Base-by-base conservation (phyloP, 108 stramenopile species). In the Skeletonema marinoi region DNA sequence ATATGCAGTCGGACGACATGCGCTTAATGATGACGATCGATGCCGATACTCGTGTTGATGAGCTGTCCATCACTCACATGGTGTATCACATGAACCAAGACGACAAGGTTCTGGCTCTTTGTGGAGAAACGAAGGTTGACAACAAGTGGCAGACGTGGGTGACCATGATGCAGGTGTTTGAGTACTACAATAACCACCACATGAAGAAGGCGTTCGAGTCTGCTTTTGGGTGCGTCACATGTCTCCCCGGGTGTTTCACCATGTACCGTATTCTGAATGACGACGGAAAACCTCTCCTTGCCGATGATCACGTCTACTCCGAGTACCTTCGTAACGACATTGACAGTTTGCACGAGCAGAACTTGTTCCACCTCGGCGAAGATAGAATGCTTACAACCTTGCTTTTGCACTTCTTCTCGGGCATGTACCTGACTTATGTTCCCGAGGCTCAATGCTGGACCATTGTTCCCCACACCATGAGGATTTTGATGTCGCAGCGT, bases 91-190 rank as follows among this genome's bases (percentile, higher is more conserved):
- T 88, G 78, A 74, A 88, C 42, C 73, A 83, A 65, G 77, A 85
- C 59, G 78, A 85, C 17, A 62, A 44, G 16, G 78, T 88, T 21
- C 70, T 85, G 32, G 87, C 87, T 21, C 81, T 85, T 31, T 88
- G 87, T 41, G 87, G 87, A 46, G 87, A 88, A 50, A 88, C 87
- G 10, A 79, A 87, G 77, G 87, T 88, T 12, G 87, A 88, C 60
- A 88, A 88, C 82, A 88, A 85, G 69, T 70, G 75, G 66, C 73
- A 81, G 60, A 70, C 61, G 16, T 85, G 84, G 83, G 85, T 88
- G 42, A 88, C 87, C 1, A 88, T 88, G 87, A 74, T 88, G 42
- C 87, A 88, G 60, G 87, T 88, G 38, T 88, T 83, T 60, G 87
- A 88, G 69, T 85, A 88, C 73, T 88, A 78, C 70, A 79, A 77